Evolutionary conservation across 1,284 basidiomycete species (phyloP).

Genomic region (Ustilago vetiveriae): DNA sequence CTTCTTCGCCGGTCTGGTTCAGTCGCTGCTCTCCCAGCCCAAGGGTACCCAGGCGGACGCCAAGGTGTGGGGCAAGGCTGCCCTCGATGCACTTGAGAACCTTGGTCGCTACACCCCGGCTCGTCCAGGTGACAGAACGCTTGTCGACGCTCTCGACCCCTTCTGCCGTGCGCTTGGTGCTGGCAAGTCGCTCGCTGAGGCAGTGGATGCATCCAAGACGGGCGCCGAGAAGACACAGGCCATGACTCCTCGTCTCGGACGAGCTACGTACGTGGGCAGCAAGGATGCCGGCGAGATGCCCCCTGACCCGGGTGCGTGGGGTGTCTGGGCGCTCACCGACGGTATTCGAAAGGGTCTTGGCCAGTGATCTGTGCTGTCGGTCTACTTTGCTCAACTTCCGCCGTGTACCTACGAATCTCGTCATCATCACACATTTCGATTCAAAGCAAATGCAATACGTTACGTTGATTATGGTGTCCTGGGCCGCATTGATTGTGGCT

Average conservation of each 20-base stretch:
- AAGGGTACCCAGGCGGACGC: constrained; percentile 43
- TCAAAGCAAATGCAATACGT: not conserved
- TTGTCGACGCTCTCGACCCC: constrained; percentile 72
- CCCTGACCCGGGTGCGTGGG: constrained; percentile 73
- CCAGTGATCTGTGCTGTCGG: constrained; percentile 13
- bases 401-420: no score
- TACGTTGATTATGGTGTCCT: no score
- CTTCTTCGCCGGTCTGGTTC: constrained; percentile 70
- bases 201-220: constrained; percentile 68
- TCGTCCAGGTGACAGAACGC: constrained; percentile 72
- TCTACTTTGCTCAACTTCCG: no score
- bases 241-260: constrained; percentile 71
- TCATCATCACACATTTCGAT: not conserved
- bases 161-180: constrained; percentile 69
- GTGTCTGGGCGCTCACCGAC: constrained; percentile 69
- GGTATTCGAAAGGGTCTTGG: constrained; percentile 60
- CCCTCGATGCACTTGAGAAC: constrained; percentile 57
- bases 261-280: constrained; percentile 71
- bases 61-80: constrained; percentile 61
- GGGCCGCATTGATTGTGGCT: no score
- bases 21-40: constrained; percentile 55
- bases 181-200: constrained; percentile 65
- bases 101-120: constrained; percentile 71
- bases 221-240: constrained; percentile 71
- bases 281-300: constrained; percentile 62